Percentiles rank a stretch among this genome's conserved stretches.
Conservation (phyloP, 371 early-diverging fungal species). For the Syncephalastrum sp. region DNA sequence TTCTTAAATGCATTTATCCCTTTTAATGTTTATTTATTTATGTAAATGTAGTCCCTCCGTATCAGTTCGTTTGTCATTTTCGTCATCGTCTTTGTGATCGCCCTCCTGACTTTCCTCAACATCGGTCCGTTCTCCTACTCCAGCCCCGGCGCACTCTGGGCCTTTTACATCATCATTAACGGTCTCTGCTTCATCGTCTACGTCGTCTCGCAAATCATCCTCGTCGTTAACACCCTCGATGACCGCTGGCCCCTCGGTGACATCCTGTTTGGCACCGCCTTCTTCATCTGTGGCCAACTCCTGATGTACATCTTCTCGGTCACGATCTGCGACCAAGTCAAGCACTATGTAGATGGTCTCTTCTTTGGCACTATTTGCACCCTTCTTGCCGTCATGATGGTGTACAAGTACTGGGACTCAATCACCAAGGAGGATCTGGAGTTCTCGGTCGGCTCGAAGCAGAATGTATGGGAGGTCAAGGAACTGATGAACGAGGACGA, state of each 20-base stretch:
- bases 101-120: constrained; percentile 74
- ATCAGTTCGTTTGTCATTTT: constrained; percentile 75
- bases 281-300: constrained; percentile 81
- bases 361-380: constrained; percentile 89
- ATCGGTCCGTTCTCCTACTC: constrained; percentile 57
- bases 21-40: constrained; percentile 14
- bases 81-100: constrained; percentile 68
- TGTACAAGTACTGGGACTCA: constrained; percentile 98
- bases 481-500: constrained; percentile 60
- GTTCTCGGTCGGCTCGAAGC: constrained; percentile 85
- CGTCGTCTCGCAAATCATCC: constrained; percentile 81
- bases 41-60: constrained; percentile 64
- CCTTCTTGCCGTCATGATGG: constrained; percentile 94
- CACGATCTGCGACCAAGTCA: constrained; percentile 75
- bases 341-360: constrained; percentile 92
- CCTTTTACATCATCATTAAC: constrained; percentile 80
- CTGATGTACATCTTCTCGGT: constrained; percentile 70
- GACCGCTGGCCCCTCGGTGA: constrained; percentile 95
- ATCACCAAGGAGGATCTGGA: constrained; percentile 96
- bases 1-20: background rate
- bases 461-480: constrained; percentile 88
- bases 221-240: constrained; percentile 88
- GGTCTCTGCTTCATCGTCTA: constrained; percentile 78
- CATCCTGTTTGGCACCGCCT: constrained; percentile 79
- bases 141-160: constrained; percentile 73